Conservation (phyloP, 2,329 filamentous ascomycete genomes). For the Aspergillus melleus region DNA sequence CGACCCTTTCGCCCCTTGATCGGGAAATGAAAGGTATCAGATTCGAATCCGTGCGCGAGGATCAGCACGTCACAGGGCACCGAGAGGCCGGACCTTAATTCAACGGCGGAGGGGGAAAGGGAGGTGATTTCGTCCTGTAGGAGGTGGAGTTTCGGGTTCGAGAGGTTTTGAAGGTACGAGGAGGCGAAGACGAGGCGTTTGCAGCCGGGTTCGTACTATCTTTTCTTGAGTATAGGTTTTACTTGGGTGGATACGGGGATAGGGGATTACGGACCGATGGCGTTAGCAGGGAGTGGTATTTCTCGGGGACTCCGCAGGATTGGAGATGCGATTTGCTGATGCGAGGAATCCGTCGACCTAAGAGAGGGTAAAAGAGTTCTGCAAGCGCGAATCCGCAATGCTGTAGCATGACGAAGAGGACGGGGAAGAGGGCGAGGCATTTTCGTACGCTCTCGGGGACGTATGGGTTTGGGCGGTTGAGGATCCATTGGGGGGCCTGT, state of each 20-base stretch:
- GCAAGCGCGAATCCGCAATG: background rate
- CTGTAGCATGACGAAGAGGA: background rate
- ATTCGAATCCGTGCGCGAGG: background rate
- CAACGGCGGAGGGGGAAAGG: background rate
- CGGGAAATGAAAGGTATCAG: background rate
- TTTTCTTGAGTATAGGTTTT: background rate
- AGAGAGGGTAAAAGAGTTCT: background rate
- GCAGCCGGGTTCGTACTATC: background rate
- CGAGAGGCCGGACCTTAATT: background rate
- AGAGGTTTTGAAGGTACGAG: background rate
- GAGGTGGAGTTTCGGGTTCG: background rate
- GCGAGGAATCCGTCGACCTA: background rate
- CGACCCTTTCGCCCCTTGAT: background rate
- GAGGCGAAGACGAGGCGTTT: background rate
- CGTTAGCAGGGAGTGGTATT: background rate
- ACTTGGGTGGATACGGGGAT: too few species aligned
- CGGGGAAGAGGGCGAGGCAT: background rate
- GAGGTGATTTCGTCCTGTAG: background rate
- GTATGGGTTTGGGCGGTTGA: background rate
- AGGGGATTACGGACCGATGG: background rate
- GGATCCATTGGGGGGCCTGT: background rate
- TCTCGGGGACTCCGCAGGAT: background rate
- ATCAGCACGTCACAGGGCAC: background rate
- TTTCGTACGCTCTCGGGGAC: background rate
- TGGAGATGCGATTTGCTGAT: background rate